phyloP scores from a whole-genome alignment of 164 flowering plant species.

The Liquidambar formosana region DNA sequence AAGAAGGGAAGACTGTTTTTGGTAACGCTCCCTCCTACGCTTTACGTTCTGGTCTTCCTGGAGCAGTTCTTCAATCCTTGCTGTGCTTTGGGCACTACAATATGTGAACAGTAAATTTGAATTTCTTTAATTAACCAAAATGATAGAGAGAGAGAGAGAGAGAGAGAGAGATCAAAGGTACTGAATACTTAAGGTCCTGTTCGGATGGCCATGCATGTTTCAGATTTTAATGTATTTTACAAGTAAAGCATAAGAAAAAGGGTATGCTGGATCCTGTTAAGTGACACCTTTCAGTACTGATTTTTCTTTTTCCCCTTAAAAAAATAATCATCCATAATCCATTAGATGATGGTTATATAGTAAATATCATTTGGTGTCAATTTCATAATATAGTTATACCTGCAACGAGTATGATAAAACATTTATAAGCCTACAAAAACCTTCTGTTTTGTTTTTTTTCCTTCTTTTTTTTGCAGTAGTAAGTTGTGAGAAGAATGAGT shows the following conservation, averaged over 20 bases:
- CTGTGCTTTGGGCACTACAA: constrained; percentile 67
- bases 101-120: neutral
- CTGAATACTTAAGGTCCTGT: neutral
- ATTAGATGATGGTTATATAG: no score
- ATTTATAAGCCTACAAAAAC: no score
- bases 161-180: neutral
- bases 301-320: no score
- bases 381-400: neutral
- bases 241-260: no score
- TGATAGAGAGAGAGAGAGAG: neutral
- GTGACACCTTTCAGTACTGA: no score
- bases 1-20: constrained; percentile 85
- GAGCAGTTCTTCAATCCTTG: constrained; percentile 83
- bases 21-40: constrained; percentile 72
- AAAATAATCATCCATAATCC: no score
- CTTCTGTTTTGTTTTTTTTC: no score
- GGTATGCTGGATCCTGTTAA: no score
- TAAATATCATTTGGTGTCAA: neutral
- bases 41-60: constrained; percentile 89
- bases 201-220: neutral
- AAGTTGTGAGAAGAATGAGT: neutral
- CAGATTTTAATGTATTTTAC: no score
- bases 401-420: no score
- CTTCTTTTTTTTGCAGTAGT: no score
- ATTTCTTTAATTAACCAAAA: neutral